Percentiles rank a stretch among this genome's conserved stretches.
Evolutionary conservation across 1,139 yeast genomes (phyloP).

Genomic region (Ogataea hybrid): DNA sequence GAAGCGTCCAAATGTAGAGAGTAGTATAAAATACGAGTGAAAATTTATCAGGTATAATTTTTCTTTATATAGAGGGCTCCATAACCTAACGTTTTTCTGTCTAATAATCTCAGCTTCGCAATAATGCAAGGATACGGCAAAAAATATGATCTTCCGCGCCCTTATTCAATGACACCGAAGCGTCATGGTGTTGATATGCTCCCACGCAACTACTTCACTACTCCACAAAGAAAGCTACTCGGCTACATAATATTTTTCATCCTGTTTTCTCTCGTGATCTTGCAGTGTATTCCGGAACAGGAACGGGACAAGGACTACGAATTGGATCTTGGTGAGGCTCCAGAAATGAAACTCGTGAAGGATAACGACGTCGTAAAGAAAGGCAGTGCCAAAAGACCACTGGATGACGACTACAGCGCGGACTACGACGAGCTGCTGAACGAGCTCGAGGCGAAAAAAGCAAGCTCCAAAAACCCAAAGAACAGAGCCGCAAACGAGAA

Average conservation of each 20-base stretch:
- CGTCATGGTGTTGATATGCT: constrained; percentile 18
- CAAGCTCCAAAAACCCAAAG: not conserved
- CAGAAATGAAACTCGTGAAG: constrained; percentile 3
- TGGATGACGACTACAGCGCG: constrained; percentile 33
- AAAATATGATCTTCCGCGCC: constrained; percentile 30
- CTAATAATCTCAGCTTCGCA: not conserved
- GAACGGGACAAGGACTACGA: constrained; percentile 10
- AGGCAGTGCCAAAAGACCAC: constrained; percentile 41
- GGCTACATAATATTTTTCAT: constrained; percentile 35
- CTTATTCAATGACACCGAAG: constrained; percentile 29
- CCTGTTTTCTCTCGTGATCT: constrained; percentile 32
- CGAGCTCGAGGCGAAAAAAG: constrained; percentile 32
- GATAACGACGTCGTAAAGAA: constrained; percentile 37
- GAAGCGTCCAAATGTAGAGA: not conserved
- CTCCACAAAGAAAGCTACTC: constrained; percentile 43
- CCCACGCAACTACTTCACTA: constrained; percentile 34
- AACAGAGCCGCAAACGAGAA: constrained; percentile 2
- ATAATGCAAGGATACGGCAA: constrained; percentile 31
- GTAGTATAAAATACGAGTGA: not conserved
- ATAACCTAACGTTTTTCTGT: constrained; percentile 1
- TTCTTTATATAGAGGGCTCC: constrained; percentile 3
- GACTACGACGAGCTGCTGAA: constrained; percentile 41
- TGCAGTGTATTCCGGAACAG: constrained; percentile 25
- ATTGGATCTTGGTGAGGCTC: not conserved
- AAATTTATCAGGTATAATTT: not conserved